Evolutionary conservation across 306 rosid genomes (phyloP), one percentile per base, ranked within the genome.

Genomic region (Malus sieversii): DNA sequence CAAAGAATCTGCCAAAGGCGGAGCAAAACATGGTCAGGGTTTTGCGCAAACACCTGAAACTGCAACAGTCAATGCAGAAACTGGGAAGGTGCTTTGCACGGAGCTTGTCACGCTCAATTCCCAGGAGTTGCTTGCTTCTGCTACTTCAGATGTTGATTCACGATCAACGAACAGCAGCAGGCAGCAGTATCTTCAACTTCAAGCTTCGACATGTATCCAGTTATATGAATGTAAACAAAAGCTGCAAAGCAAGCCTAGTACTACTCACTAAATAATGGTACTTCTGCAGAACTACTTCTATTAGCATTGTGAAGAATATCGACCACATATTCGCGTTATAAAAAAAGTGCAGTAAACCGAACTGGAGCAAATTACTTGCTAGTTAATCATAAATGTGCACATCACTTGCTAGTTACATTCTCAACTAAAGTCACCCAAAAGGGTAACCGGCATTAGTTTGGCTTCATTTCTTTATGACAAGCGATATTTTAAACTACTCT

Each of bases 41-140:
- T 60, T 19, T 70, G 84, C 57, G 59, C 10, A 33, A 25, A 30
- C 70, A 63, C 81, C 1, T 35, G 71, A 66, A 71, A 82, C 71
- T 79, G 86, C 79, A 32, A 74, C n/a, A 10, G 60, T 10, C 77
- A 82, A 57, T 84, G 84, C 81, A 77, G 23, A 79, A 73, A 77
- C 59, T 33, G 70, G 78, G 83, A 86, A 71, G 58, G 74, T 58
- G 88, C 86, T 15, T 8, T 2, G 5, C 71, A 51, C 30, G 78
- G 86, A 48, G 79, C 88, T 73, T 84, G 83, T 32, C 88, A 82
- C 19, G 22, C 55, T 18, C 78, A 64, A 10, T 77, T 75, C 64
- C 81, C 67, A 14, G 78, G 83, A 65, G 46, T 68, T 22, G 87
- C 83, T 19, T 84, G 90, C 82, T 79, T 84, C 82, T 84, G 87